Base-by-base conservation (phyloP, 495 filamentous ascomycete species). In the Aspergillus egyptiacus region DNA sequence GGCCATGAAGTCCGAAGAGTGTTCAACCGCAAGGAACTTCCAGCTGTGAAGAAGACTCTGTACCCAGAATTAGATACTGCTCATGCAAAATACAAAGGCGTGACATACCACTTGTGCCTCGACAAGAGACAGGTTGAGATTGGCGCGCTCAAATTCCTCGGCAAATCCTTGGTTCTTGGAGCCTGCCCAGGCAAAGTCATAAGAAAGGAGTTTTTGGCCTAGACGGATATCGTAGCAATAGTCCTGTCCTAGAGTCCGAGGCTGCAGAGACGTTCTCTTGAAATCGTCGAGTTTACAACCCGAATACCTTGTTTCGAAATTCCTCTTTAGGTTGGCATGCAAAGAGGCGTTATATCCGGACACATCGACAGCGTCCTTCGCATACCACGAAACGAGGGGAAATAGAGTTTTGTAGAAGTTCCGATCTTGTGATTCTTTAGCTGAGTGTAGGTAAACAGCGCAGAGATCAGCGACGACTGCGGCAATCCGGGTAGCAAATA, bases 81-180 rank as follows among this genome's bases (percentile, higher is more conserved):
- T 36, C 36, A 19, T 38, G 31, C 35, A 34, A n/a, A 35, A 13
- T 13, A 11, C 36, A 22, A 14, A 8, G 3, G 18, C 6, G 0
- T 18, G 13, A 79, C 87, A 71, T 78, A 90, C 84, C 52, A 93
- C 80, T 71, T 97, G 89, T 28, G 91, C 84, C 60, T 96, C 89
- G 35, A 97, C 87, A 13, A 95, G 70, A 15, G 89, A 93, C 47
- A 98, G 60, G 61, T 97, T 96, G 56, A 86, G 60, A 63, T 98
- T 97, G 28, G 91, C 93, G 53, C 77, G 79, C 58, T 80, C 80
- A 62, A 97, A 81, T 60, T 97, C 94, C 25, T 76, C 75, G 44
- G 71, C 70, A 66, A 95, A 91, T 0, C 91, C 91, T 49, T 74
- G 66, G 49, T 82, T 78, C 31, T 78, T 72, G 30, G 64, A 77